These are phyloP conservation scores for Wallacemonas rigidus DNA, from an alignment of 208 protist species.

Conservation along the genomic window DNA sequence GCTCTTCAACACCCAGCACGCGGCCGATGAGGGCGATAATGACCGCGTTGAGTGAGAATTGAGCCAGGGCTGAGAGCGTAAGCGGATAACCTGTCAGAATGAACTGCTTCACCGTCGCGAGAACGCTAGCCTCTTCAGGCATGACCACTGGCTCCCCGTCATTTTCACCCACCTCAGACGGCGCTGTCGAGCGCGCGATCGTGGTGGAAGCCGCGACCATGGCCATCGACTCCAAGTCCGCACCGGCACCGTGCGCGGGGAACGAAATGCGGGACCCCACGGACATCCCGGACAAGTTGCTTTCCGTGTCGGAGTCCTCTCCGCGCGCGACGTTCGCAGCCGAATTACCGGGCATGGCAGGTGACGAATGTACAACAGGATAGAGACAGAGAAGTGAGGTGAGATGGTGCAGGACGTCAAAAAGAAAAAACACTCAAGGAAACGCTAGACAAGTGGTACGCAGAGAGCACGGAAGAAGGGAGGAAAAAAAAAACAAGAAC, in stretches of 20 bases:
- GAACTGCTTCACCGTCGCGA: constrained; percentile 59
- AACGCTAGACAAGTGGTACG: too few species aligned
- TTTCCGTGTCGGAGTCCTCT: background rate
- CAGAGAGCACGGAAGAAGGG: too few species aligned
- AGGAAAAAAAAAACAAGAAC: background rate
- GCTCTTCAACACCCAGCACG: constrained; percentile 57
- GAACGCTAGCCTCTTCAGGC: constrained; percentile 30
- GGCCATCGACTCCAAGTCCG: constrained; percentile 10
- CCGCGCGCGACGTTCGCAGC: background rate
- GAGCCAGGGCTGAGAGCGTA: constrained; percentile 62
- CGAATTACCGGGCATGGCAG: background rate
- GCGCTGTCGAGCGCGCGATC: constrained; percentile 2
- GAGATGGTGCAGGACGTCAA: too few species aligned
- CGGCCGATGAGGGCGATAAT: constrained; percentile 68
- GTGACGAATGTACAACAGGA: too few species aligned
- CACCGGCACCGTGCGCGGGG: constrained; percentile 4
- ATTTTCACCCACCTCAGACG: background rate
- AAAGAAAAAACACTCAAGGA: too few species aligned
- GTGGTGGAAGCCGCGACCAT: constrained; percentile 12
- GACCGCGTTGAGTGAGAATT: constrained; percentile 78
- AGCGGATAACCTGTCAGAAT: constrained; percentile 70
- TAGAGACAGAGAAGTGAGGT: too few species aligned
- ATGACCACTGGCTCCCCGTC: constrained; percentile 15
- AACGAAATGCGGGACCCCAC: constrained; percentile 8
- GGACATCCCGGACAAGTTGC: background rate